A percentile compares a stretch with the other conserved stretches of the same genome.
phyloP scores from a whole-genome alignment of 768 basidiomycete species.

The Daedaleopsis sinensis region DNA sequence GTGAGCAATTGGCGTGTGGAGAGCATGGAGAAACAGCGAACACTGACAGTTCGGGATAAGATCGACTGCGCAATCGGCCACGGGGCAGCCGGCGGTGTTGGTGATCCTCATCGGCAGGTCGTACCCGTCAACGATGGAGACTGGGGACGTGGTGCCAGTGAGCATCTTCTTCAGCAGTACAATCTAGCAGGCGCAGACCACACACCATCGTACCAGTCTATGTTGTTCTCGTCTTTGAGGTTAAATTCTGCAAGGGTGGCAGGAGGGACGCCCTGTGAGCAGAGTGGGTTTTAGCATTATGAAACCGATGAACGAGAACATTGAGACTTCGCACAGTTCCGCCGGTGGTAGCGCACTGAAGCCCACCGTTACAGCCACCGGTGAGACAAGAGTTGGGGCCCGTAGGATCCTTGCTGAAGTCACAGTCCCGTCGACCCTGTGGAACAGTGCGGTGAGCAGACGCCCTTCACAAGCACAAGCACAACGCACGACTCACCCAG shows the following conservation, averaged over 20 bases:
- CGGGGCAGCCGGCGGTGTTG: constrained; percentile 35
- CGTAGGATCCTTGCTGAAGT: constrained; percentile 30
- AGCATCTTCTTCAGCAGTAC: no score
- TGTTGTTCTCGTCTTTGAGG: constrained; percentile 23
- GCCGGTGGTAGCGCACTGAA: constrained; percentile 37
- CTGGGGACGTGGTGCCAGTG: constrained; percentile 11
- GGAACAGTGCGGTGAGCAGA: no score
- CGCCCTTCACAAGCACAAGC: no score
- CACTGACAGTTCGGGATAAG: constrained; percentile 37
- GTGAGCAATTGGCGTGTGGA: no score
- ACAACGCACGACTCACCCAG: constrained; percentile 34
- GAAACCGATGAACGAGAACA: not conserved
- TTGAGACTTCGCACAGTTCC: constrained; percentile 35
- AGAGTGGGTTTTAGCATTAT: not conserved
- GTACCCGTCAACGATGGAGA: constrained; percentile 37
- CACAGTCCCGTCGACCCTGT: constrained; percentile 42
- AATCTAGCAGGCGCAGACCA: not conserved
- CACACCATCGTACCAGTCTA: constrained; percentile 39
- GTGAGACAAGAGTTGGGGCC: constrained; percentile 35
- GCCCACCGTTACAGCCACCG: constrained; percentile 45
- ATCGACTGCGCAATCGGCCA: constrained; percentile 41
- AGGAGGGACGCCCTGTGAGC: constrained; percentile 35
- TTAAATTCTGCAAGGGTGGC: constrained; percentile 42
- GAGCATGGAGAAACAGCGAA: not conserved
- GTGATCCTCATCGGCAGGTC: constrained; percentile 38